Evolutionary conservation across 2,329 filamentous ascomycete species (phyloP).

Genomic region (Parascedosporium putredinis): DNA sequence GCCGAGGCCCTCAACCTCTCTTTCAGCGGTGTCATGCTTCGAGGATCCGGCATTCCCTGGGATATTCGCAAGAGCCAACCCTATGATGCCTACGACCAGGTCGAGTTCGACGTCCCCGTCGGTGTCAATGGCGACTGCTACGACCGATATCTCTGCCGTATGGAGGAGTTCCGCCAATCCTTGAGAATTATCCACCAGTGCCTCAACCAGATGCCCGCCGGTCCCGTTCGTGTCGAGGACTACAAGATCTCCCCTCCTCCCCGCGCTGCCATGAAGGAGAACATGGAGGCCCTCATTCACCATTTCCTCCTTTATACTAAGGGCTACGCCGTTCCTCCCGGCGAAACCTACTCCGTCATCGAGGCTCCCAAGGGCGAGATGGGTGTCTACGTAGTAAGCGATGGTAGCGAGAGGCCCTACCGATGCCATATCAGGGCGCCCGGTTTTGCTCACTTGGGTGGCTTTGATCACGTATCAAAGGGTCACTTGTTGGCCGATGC

Average conservation of each 20-base stretch:
- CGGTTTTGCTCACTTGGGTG: constrained; percentile 87
- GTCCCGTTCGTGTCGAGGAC: constrained; percentile 90
- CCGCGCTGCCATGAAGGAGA: constrained; percentile 99
- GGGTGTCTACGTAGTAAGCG: constrained; percentile 93
- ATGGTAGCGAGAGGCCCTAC: constrained; percentile 93
- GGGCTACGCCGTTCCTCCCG: constrained; percentile 92
- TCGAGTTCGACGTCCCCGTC: constrained; percentile 96
- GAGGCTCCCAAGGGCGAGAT: constrained; percentile 99
- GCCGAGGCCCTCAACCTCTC: constrained; percentile 93
- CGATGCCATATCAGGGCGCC: constrained; percentile 95
- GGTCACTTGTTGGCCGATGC: constrained; percentile 93
- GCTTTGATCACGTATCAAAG: constrained; percentile 86
- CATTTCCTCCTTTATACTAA: constrained; percentile 99
- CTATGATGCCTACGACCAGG: constrained; percentile 95
- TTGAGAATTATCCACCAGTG: constrained; percentile 98
- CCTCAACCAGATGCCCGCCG: constrained; percentile 95
- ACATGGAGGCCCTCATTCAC: constrained; percentile 99
- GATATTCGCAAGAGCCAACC: constrained; percentile 94
- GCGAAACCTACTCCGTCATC: constrained; percentile 95
- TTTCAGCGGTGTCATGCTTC: constrained; percentile 95
- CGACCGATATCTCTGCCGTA: constrained; percentile 95
- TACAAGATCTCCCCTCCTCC: constrained; percentile 97
- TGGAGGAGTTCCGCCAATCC: constrained; percentile 99
- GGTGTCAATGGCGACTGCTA: constrained; percentile 98
- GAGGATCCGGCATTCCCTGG: constrained; percentile 91